Evolutionary conservation across 1,284 basidiomycete genomes (phyloP), one percentile per base, ranked within the genome.

Genomic region (Neotropicomus parvogracilis): DNA sequence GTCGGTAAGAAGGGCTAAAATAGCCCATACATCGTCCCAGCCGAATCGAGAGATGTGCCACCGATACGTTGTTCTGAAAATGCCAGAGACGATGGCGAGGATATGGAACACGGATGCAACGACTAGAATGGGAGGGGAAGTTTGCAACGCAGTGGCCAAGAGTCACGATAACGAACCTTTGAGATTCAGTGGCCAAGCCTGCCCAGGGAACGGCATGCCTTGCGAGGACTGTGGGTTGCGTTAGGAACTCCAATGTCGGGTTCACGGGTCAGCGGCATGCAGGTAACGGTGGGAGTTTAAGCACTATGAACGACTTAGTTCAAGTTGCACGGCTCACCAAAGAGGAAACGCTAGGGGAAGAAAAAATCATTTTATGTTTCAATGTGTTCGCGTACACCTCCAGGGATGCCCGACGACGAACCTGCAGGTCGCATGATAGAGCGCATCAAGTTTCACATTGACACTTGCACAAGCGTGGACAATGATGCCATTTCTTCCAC

Each of bases 11-110:
- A 49, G 21, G 26, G 44, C 41, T 2, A 52, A 5, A 3, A 9
- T 31, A n/a, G 40, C 50, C 49, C 50, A 56, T 13, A 34, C 8
- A 21, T 54, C 54, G 33, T 53, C 44, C 36, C 49, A 53, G 8
- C 31, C 14, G 14, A 16, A 32, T 6, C 31, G n/a, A 6, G 31
- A 32, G 13, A 32, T 32, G 31, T 32, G n/a, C 31, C 31, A 32
- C 6, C 31, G 31, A 32, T 32, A 32, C 3, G 31, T n/a, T n/a
- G 31, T n/a, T 14, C 31, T 32, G 14, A 32, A 32, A n/a, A 32
- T 32, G 13, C 31, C 31, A n/a, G 31, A 32, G 13, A 32, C 6
- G 14, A 32, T 32, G 31, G 31, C 31, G n/a, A 32, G 14, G 31
- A 5, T n/a, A 14, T 32, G 31, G 31, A 32, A 32, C 13, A 32